Conservation (phyloP, 805 yeast genomes). For the Saccharomycopsis lassenensis region DNA sequence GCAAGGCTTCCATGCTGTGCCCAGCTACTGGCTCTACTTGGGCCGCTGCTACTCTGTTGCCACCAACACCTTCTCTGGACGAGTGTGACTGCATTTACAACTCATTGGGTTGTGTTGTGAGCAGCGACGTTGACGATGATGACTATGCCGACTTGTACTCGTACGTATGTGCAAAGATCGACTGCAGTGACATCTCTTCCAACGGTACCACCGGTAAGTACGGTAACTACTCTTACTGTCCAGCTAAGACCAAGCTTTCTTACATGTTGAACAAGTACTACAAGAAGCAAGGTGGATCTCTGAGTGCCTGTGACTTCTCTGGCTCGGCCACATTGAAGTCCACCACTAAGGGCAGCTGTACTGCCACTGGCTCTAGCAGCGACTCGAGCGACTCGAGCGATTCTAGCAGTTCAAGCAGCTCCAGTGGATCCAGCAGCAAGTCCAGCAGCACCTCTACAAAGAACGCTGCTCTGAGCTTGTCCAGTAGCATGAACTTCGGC, state of each 20-base stretch:
- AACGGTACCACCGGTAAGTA: slow-evolving; percentile 58
- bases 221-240: slow-evolving; percentile 68
- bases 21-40: slow-evolving; percentile 49
- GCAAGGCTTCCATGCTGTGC: slow-evolving; percentile 42
- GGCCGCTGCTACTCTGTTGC: slow-evolving; percentile 57
- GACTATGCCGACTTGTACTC: slow-evolving; percentile 53
- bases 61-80: slow-evolving; percentile 65
- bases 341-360: slow-evolving; percentile 32
- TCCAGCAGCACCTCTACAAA: slow-evolving; percentile 21
- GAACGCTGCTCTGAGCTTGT: slow-evolving; percentile 2
- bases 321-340: slow-evolving; percentile 53
- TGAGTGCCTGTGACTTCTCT: slow-evolving; percentile 56
- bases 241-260: slow-evolving; percentile 51
- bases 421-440: slow-evolving; percentile 22
- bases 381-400: slow-evolving; percentile 25
- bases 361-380: slow-evolving; percentile 29
- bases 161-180: slow-evolving; percentile 43
- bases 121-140: slow-evolving; percentile 37
- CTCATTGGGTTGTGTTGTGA: slow-evolving; percentile 51
- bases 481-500: slow-evolving; percentile 10
- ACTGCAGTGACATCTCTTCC: slow-evolving; percentile 49
- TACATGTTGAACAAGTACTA: slow-evolving; percentile 58
- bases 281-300: slow-evolving; percentile 30
- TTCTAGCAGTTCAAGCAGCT: slow-evolving; percentile 20
- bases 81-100: slow-evolving; percentile 54